phyloP scores from a whole-genome alignment of 2,329 filamentous ascomycete genomes.

The Microdochium paspali region DNA sequence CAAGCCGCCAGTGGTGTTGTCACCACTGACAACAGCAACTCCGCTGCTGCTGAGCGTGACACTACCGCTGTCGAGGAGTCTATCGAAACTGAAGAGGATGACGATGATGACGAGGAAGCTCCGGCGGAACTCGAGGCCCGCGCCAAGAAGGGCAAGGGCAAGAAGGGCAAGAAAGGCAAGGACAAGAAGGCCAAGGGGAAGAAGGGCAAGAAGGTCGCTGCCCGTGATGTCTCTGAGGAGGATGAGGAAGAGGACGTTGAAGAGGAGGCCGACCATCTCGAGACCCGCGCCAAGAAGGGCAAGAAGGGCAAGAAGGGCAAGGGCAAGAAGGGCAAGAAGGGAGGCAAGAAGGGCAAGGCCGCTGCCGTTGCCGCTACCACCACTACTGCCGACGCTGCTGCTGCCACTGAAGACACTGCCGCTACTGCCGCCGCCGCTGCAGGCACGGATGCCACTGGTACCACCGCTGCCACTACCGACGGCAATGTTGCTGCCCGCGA shows the following conservation, averaged over 20 bases:
- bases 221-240: background rate
- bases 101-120: conserved; percentile 3
- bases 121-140: background rate
- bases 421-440: conserved; percentile 8
- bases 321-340: no score
- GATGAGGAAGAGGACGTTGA: conserved; percentile 3
- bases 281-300: no score
- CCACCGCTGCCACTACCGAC: conserved; percentile 7
- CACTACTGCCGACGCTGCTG: no score
- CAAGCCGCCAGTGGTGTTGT: conserved; percentile 25
- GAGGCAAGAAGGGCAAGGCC: no score
- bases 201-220: no score
- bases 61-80: conserved; percentile 7
- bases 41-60: conserved; percentile 8
- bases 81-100: conserved; percentile 3
- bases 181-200: no score
- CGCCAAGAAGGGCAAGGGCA: no score
- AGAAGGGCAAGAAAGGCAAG: no score
- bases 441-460: background rate
- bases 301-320: no score
- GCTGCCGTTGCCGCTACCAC: no score
- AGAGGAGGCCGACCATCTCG: background rate
- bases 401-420: no score
- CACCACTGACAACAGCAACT: conserved; percentile 6
- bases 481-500: conserved; percentile 2